A percentile compares a stretch with the other conserved stretches of the same genome.
These are phyloP conservation scores for Annona cherimola DNA, from an alignment of 164 flowering plant species.

Conservation along the genomic window DNA sequence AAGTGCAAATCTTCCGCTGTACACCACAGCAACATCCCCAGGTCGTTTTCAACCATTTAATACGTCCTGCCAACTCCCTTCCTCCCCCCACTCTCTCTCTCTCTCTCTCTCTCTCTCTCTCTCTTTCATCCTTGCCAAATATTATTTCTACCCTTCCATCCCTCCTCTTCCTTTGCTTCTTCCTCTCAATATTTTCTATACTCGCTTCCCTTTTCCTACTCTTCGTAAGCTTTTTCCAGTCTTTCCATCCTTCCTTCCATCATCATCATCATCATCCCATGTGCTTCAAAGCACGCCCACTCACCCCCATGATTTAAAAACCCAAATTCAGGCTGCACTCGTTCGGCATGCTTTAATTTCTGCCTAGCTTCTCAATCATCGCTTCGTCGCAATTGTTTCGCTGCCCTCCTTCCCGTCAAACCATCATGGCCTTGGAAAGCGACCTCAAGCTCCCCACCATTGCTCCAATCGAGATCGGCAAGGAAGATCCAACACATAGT, in stretches of 20 bases:
- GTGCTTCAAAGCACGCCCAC: neutral
- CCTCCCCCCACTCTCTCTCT: neutral
- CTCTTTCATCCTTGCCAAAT: neutral
- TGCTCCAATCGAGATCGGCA: neutral
- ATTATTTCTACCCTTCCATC: neutral
- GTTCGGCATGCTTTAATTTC: neutral
- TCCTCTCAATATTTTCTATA: no score
- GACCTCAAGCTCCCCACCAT: neutral
- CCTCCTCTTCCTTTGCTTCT: neutral
- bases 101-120: neutral
- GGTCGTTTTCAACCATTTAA: slow-evolving; percentile 1
- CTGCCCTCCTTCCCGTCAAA: neutral
- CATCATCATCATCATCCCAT: neutral
- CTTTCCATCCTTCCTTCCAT: neutral
- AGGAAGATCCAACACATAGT: neutral
- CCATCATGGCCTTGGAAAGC: neutral
- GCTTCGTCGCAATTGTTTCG: no score
- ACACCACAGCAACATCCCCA: neutral
- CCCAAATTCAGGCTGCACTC: neutral
- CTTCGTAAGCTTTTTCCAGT: neutral
- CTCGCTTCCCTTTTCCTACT: neutral
- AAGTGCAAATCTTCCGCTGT: neutral
- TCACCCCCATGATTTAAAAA: neutral
- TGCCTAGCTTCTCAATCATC: neutral
- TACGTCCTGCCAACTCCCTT: neutral